Evolutionary conservation across 2,329 filamentous ascomycete genomes (phyloP), one percentile per base, ranked within the genome.

Genomic region (Hansfordia pulvinata): DNA sequence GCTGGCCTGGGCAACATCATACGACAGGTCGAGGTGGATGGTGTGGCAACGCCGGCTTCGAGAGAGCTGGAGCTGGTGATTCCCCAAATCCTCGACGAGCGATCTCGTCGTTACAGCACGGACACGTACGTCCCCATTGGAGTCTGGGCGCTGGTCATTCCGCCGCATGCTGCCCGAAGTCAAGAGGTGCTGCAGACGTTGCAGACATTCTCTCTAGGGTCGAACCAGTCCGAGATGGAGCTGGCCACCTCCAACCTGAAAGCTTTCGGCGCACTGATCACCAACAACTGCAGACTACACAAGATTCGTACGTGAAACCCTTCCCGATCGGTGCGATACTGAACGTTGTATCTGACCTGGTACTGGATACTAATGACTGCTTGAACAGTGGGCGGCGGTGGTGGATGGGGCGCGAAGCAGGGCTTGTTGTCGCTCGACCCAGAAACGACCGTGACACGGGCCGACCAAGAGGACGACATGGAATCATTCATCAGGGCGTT

Each of bases 331-430:
- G n/a, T n/a, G n/a, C n/a, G n/a, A n/a, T n/a, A n/a, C 23, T 9
- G 8, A 17, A 17, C n/a, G 5, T 24, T 11, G 11, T 15, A 12
- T 13, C 19, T 26, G 19, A 24, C 7, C 36, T 36, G 25, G 41
- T 19, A n/a, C 4, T 40, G 30, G 35, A 28, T 26, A 26, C 23
- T 30, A 33, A 30, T 38, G 43, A 40, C 35, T 24, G 9, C 10
- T 22, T 17, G 17, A 28, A 50, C 58, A 64, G 69, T 86, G 35
- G 85, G 80, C 41, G 83, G 83, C 4, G 83, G 83, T 23, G 83
- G 83, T 21, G 83, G 83, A 12, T 92, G 83, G 83, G 83, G 83
- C 10, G 60, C 68, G 30, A 90, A 88, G 47, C 73, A 78, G 40
- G 83, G 83, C 1, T 56, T 92, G 1, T 55, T 92, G 3, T 83